These are phyloP conservation scores for Aurifilum marmelostoma DNA, from an alignment of 2,329 filamentous ascomycete genomes.

Conservation along the genomic window DNA sequence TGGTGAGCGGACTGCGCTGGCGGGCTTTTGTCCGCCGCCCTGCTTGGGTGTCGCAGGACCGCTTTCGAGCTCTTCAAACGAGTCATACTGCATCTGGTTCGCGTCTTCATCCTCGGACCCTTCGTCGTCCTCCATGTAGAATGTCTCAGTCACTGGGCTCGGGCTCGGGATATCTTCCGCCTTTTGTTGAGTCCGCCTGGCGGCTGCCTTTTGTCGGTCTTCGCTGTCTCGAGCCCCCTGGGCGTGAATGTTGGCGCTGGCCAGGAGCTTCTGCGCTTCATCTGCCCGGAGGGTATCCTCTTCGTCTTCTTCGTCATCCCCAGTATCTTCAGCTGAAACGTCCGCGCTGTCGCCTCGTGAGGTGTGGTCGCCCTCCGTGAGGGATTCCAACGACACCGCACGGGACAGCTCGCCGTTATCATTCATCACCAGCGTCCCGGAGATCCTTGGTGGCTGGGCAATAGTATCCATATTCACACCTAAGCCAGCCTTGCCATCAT, in stretches of 20 bases:
- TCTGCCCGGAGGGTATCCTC: constrained; percentile 25
- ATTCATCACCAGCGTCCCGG: constrained; percentile 6
- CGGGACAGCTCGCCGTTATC: constrained; percentile 23
- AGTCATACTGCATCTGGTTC: constrained; percentile 22
- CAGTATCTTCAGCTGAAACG: neutral
- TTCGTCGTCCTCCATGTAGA: constrained; percentile 28
- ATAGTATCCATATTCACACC: neutral
- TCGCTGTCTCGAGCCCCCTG: neutral
- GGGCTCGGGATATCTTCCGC: constrained; percentile 11
- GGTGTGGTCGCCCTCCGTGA: constrained; percentile 19
- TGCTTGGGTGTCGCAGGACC: constrained; percentile 22
- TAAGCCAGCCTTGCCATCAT: constrained; percentile 2
- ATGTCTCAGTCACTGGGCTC: constrained; percentile 26
- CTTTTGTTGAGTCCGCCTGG: neutral
- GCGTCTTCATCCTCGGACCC: constrained; percentile 24
- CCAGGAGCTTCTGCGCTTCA: constrained; percentile 24
- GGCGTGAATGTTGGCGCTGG: constrained; percentile 1
- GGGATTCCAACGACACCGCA: constrained; percentile 19
- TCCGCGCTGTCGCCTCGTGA: constrained; percentile 18
- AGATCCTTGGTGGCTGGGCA: neutral
- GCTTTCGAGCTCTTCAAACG: constrained; percentile 25
- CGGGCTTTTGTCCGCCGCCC: neutral
- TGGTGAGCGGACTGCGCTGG: constrained; percentile 24
- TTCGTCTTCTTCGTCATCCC: constrained; percentile 18
- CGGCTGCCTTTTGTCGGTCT: neutral